These are phyloP conservation scores for Firmiana major DNA, from an alignment of 345 rosid genomes.

Conservation along the genomic window DNA sequence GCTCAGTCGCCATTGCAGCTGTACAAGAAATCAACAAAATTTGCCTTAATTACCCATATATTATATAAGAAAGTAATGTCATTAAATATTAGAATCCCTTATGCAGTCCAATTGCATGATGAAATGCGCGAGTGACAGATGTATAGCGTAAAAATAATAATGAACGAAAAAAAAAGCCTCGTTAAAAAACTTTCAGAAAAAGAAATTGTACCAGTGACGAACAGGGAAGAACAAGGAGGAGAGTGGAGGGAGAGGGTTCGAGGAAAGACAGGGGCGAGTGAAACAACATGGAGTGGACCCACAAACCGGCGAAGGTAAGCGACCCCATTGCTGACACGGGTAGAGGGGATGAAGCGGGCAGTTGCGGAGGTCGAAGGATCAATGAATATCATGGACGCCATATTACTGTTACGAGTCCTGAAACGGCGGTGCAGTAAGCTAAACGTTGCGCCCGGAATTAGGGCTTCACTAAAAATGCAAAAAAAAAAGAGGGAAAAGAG, in stretches of 20 bases:
- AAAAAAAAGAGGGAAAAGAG: not conserved
- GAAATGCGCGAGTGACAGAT: conserved; percentile 6
- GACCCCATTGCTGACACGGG: conserved; percentile 15
- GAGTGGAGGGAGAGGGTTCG: conserved; percentile 22
- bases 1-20: conserved; percentile 36
- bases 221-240: conserved; percentile 23
- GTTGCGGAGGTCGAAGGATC: conserved; percentile 44
- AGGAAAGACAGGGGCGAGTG: conserved; percentile 12
- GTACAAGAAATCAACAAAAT: not conserved
- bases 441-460: conserved; percentile 22
- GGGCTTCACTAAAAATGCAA: not conserved
- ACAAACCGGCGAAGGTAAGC: conserved; percentile 26
- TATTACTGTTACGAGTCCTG: conserved; percentile 1
- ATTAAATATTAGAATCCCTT: not conserved
- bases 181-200: not conserved
- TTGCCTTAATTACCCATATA: not conserved
- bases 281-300: conserved; percentile 29
- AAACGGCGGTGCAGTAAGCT: conserved; percentile 1
- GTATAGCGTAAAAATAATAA: not conserved
- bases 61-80: not conserved
- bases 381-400: conserved; percentile 41
- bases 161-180: not conserved
- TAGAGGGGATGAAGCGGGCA: conserved; percentile 34
- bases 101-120: conserved; percentile 13
- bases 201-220: conserved; percentile 18